Base-by-base conservation (phyloP, 202 grass and related monocot species). In the Alloteropsis angusta region DNA sequence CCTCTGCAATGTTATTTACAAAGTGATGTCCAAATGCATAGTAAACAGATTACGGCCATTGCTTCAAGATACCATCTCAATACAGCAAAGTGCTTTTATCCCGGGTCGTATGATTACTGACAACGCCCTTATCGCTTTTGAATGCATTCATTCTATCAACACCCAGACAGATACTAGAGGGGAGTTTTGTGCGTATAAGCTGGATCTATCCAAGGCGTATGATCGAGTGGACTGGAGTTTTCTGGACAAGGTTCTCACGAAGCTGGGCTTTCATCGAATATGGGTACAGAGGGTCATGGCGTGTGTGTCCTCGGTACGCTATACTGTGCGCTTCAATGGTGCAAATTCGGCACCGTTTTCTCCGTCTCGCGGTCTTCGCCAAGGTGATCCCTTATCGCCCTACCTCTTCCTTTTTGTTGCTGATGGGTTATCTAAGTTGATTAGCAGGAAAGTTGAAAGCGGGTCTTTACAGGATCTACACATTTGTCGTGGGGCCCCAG, bases 101-200 rank as follows among this genome's bases (percentile, higher is more conserved):
- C 28, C 35, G 5, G 3, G 35, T 2, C 3, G 35, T 0, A 4
- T 36, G 35, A 36, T 36, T 36, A 36, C 35, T 36, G 35, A 36
- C 3, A 36, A 36, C 5, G 5, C 35, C 5, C 3, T 36, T 5
- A 36, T 36, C 0, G 35, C 35, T 0, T 36, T 36, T 4, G 35
- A 36, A 0, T 36, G 35, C 35, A 36, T 36, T 4, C 35, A 36
- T 4, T 2, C 35, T 36, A 36, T 36, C 3, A 4, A 36, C 0
- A 0, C 3, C 5, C 3, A 6, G 0, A 3, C 35, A 4, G 3
- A 4, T 0, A 6, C 3, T 4, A 36, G 35, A 36, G 5, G 5
- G 5, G 5, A 36, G 0, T 36, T 36, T 5, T 48, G 46, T 48
- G 46, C 46, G 14, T 48, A 56, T 8, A 56, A 56, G 1, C 4